Conservation (phyloP, 2,329 filamentous ascomycete species). For the Colletotrichum destructivum region DNA sequence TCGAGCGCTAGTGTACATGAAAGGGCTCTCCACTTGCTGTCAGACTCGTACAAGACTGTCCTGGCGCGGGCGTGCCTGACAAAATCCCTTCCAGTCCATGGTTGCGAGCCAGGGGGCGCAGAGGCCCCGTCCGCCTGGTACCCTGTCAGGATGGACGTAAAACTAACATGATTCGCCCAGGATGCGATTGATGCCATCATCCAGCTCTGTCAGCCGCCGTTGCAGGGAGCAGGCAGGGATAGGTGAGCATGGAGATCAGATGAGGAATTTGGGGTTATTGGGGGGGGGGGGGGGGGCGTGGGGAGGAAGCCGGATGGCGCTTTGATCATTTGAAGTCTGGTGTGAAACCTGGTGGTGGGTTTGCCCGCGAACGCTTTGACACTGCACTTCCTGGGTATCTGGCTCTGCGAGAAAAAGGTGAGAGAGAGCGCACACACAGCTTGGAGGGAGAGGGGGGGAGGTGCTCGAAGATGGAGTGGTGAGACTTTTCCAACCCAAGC, state of each 20-base stretch:
- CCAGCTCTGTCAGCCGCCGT: constrained; percentile 37
- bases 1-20: constrained; percentile 9
- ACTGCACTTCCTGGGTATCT: neutral
- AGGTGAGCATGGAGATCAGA: constrained; percentile 33
- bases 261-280: constrained; percentile 38
- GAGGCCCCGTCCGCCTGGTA: constrained; percentile 14
- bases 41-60: constrained; percentile 17
- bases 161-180: constrained; percentile 35
- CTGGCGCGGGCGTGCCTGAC: constrained; percentile 9
- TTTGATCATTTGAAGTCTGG: constrained; percentile 40
- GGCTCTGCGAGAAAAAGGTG: constrained; percentile 8
- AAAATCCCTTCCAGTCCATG: constrained; percentile 21
- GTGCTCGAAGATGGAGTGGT: neutral
- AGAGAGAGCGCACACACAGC: constrained; percentile 2
- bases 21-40: constrained; percentile 22
- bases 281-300: constrained; percentile 32
- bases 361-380: constrained; percentile 40
- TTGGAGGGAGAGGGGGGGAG: neutral
- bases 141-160: constrained; percentile 30
- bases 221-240: constrained; percentile 23
- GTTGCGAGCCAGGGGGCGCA: constrained; percentile 28
- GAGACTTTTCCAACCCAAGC: neutral
- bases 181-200: constrained; percentile 37
- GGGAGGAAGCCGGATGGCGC: constrained; percentile 23
- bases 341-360: constrained; percentile 40